These are phyloP conservation scores for Clohesyomyces aquaticus DNA, from an alignment of 495 filamentous ascomycete species.

Conservation along the genomic window DNA sequence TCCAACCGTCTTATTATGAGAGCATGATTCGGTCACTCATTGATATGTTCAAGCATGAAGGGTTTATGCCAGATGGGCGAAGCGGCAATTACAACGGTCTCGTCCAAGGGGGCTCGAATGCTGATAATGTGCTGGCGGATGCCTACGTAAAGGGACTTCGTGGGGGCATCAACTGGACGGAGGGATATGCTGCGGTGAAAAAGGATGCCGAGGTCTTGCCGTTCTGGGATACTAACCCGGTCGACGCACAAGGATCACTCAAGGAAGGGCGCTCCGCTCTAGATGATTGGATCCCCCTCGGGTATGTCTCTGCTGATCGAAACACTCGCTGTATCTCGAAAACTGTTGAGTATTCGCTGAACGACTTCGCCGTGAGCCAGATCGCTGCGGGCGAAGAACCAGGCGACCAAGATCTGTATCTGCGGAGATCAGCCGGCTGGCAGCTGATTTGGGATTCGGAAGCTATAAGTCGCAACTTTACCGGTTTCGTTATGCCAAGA, in stretches of 20 bases:
- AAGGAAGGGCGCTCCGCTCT: constrained; percentile 47
- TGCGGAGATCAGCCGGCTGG: constrained; percentile 44
- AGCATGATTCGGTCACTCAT: constrained; percentile 43
- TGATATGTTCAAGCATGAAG: constrained; percentile 48
- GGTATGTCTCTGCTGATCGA: constrained; percentile 43
- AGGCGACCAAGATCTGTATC: constrained; percentile 40
- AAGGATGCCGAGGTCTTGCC: constrained; percentile 46
- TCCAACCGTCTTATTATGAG: constrained; percentile 43
- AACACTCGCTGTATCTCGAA: constrained; percentile 42
- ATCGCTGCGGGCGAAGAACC: constrained; percentile 43
- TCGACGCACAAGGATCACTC: constrained; percentile 34
- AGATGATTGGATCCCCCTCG: constrained; percentile 45
- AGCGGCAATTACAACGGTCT: constrained; percentile 46
- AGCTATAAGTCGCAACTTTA: constrained; percentile 38
- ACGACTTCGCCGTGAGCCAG: constrained; percentile 46
- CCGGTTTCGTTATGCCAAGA: constrained; percentile 46
- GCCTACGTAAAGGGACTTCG: constrained; percentile 47
- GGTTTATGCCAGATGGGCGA: constrained; percentile 46
- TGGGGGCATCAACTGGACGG: constrained; percentile 46
- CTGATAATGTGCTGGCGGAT: constrained; percentile 49
- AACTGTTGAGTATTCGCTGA: constrained; percentile 47
- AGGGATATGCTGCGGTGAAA: constrained; percentile 46
- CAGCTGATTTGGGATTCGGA: constrained; percentile 44
- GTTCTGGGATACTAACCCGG: constrained; percentile 41
- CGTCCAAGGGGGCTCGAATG: constrained; percentile 48